A percentile compares a stretch with the other conserved stretches of the same genome.
Conservation (phyloP, 2,329 filamentous ascomycete species). For the Paracorniculantispora psalliotae region DNA sequence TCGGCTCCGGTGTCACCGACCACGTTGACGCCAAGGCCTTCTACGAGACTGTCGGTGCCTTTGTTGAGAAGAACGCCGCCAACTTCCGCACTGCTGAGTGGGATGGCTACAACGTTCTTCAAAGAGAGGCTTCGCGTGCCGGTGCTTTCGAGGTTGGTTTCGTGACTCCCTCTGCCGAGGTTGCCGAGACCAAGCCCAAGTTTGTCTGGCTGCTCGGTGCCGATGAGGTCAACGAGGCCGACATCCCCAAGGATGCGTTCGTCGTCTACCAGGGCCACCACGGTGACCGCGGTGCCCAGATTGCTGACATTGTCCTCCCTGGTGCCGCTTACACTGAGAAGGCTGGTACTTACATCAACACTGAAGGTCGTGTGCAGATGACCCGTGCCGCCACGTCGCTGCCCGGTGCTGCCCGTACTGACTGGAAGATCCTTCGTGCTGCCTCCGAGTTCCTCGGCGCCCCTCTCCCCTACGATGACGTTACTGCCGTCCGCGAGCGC, state of each 20-base stretch:
- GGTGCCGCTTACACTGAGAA: constrained; percentile 97
- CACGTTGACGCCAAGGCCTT: constrained; percentile 87
- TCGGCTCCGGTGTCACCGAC: constrained; percentile 88
- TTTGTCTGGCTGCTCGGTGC: constrained; percentile 95
- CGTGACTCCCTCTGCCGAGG: constrained; percentile 73
- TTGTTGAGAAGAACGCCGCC: constrained; percentile 86
- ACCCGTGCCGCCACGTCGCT: constrained; percentile 84
- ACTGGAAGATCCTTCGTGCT: constrained; percentile 98
- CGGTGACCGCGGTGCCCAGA: constrained; percentile 85
- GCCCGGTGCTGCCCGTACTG: constrained; percentile 83
- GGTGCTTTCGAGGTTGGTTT: constrained; percentile 97
- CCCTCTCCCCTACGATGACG: constrained; percentile 87
- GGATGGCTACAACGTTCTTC: constrained; percentile 96
- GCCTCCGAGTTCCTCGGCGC: constrained; percentile 84
- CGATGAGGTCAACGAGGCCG: constrained; percentile 78
- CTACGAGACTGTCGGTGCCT: constrained; percentile 83
- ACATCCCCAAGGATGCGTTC: constrained; percentile 93
- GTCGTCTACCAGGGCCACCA: constrained; percentile 98
- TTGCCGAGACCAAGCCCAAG: constrained; percentile 83
- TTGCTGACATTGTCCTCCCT: constrained; percentile 90
- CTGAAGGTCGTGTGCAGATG: constrained; percentile 92
- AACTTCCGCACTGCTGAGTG: constrained; percentile 88
- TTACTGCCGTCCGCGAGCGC: constrained; percentile 81
- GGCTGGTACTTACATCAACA: constrained; percentile 93
- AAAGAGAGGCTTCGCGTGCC: constrained; percentile 84